These are phyloP conservation scores for Passiflora organensis DNA, from an alignment of 345 rosid genomes.

Conservation along the genomic window DNA sequence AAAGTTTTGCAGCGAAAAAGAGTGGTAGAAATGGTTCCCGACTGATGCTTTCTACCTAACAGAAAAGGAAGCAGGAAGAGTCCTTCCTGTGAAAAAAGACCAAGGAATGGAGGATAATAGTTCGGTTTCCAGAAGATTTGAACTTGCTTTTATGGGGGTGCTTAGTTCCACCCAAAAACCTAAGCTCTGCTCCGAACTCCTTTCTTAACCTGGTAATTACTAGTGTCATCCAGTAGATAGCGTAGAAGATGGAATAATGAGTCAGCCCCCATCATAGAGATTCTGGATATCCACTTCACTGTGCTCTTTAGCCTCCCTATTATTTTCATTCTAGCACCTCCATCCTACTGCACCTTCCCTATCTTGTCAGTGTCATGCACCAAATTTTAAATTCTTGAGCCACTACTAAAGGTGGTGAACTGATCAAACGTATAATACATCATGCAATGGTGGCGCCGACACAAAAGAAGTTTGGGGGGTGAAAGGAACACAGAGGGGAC, in stretches of 20 bases:
- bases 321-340: neutral
- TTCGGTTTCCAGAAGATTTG: too few species aligned
- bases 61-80: neutral
- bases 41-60: neutral
- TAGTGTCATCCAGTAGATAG: neutral
- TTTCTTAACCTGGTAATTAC: neutral
- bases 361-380: conserved; percentile 1
- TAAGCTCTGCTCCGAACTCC: neutral
- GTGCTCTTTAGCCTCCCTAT: neutral
- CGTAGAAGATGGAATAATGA: conserved; percentile 8
- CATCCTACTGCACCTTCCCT: conserved; percentile 5
- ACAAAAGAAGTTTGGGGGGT: conserved; percentile 11
- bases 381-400: neutral
- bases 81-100: neutral
- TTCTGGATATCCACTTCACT: conserved; percentile 6
- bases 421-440: neutral
- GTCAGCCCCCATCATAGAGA: conserved; percentile 8
- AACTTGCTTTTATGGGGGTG: neutral
- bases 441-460: conserved; percentile 16
- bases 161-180: neutral
- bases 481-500: conserved; percentile 10
- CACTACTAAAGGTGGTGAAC: neutral
- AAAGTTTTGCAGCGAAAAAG: too few species aligned
- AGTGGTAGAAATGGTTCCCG: too few species aligned
- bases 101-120: neutral